A percentile compares a stretch with the other conserved stretches of the same genome.
phyloP scores from a whole-genome alignment of 1,139 yeast species.

The Saccharomyces hybrid region DNA sequence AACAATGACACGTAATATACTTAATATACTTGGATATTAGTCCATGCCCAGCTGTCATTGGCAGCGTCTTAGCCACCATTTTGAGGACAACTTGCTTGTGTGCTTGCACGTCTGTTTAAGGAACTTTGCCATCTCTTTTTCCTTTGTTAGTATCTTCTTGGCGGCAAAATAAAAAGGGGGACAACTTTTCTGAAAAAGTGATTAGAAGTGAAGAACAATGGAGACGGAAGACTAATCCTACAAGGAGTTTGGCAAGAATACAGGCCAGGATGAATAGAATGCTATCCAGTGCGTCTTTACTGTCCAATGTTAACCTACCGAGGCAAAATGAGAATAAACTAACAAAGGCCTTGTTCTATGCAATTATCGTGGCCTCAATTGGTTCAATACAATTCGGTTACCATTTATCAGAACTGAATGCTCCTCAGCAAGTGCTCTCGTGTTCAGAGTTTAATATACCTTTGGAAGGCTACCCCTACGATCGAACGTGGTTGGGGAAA shows the following conservation, averaged over 20 bases:
- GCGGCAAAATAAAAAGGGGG: too few species aligned
- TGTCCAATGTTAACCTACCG: neutral
- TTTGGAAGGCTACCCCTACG: conserved; percentile 23
- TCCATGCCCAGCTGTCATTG: too few species aligned
- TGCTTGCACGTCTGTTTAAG: too few species aligned
- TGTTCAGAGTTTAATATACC: conserved; percentile 31
- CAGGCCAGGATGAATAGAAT: neutral
- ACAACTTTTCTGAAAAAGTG: too few species aligned
- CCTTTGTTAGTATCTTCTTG: too few species aligned
- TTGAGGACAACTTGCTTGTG: too few species aligned
- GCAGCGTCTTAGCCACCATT: too few species aligned
- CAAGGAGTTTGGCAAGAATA: neutral
- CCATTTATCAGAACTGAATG: conserved; percentile 82
- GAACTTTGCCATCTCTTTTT: too few species aligned
- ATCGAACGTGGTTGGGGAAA: conserved; percentile 20
- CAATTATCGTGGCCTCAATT: conserved; percentile 44
- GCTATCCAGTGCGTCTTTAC: neutral
- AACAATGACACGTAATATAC: too few species aligned
- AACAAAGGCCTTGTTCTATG: conserved; percentile 5
- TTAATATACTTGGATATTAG: too few species aligned
- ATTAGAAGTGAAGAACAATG: too few species aligned
- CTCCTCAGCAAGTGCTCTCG: conserved; percentile 60
- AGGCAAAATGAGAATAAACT: neutral
- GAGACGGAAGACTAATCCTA: too few species aligned
- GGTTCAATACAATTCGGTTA: conserved; percentile 84